Conservation (phyloP, 2,329 filamentous ascomycete species). For the Alternaria ethzedia region DNA sequence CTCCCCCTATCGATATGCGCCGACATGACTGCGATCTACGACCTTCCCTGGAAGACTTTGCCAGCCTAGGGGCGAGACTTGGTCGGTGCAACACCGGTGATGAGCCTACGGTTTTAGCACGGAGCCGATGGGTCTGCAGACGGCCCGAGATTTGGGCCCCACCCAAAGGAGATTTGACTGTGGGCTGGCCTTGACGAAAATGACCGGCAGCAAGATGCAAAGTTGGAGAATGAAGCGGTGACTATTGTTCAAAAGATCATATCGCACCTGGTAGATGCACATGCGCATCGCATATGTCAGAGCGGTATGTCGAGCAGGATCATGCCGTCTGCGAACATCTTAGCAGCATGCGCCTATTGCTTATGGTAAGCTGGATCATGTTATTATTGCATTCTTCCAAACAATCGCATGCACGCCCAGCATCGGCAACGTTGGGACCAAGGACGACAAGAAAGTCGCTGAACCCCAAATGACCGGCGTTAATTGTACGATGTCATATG, state of each 20-base stretch:
- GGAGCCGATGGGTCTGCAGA: constrained; percentile 9
- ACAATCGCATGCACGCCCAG: neutral
- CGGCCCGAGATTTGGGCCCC: constrained; percentile 13
- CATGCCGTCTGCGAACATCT: neutral
- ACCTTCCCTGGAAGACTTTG: neutral
- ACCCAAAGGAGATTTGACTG: constrained; percentile 9
- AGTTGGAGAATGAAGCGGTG: neutral
- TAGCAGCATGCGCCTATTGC: neutral
- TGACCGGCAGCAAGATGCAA: neutral
- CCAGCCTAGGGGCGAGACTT: constrained; percentile 10
- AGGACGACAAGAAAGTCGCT: neutral
- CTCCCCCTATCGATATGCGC: constrained; percentile 2
- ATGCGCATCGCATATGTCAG: neutral
- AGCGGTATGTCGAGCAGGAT: neutral
- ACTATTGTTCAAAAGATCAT: neutral
- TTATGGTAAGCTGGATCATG: neutral
- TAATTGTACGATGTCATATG: neutral
- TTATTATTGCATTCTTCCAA: neutral
- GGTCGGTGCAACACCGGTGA: constrained; percentile 24
- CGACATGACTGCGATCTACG: neutral
- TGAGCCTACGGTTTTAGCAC: constrained; percentile 14
- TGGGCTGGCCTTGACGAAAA: neutral
- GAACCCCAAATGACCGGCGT: neutral
- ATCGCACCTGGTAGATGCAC: neutral
- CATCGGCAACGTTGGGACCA: neutral